phyloP scores from a whole-genome alignment of 2,329 filamentous ascomycete species.

The Sclerotinia trifoliorum region DNA sequence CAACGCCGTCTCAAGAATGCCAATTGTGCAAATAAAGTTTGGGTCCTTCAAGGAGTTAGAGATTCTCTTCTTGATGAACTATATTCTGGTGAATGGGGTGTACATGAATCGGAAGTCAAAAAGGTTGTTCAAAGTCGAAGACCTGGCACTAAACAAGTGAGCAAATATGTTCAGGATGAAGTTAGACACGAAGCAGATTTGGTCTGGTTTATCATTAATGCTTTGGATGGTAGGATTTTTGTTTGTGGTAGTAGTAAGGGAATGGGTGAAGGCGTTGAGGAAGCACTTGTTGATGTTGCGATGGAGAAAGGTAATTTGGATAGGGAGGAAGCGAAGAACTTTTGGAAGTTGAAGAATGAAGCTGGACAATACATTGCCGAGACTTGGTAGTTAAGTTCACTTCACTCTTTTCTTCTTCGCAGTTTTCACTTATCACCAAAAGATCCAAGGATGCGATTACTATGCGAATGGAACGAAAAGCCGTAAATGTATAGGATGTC shows the following conservation, averaged over 20 bases:
- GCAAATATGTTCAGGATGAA: slow-evolving; percentile 94
- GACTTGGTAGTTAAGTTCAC: slow-evolving; percentile 54
- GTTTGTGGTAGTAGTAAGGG: slow-evolving; percentile 94
- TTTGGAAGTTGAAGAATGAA: slow-evolving; percentile 90
- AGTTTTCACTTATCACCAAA: not conserved
- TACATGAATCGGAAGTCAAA: slow-evolving; percentile 84
- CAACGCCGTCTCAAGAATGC: slow-evolving; percentile 90
- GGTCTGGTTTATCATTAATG: slow-evolving; percentile 98
- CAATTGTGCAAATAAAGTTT: slow-evolving; percentile 97
- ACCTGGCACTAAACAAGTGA: slow-evolving; percentile 55
- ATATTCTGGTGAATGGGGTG: slow-evolving; percentile 94
- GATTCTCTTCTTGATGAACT: slow-evolving; percentile 94
- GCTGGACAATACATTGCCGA: slow-evolving; percentile 94
- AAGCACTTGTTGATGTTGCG: slow-evolving; percentile 81
- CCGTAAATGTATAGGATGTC: not conserved
- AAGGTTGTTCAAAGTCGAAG: slow-evolving; percentile 74
- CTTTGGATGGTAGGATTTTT: slow-evolving; percentile 92
- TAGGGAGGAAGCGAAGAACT: slow-evolving; percentile 75
- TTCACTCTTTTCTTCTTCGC: not conserved
- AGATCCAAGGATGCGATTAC: not conserved
- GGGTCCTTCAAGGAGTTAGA: slow-evolving; percentile 92
- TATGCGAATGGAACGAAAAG: not conserved
- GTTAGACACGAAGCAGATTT: slow-evolving; percentile 87
- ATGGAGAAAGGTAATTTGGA: slow-evolving; percentile 90
- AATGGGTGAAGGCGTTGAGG: slow-evolving; percentile 96